Base-by-base conservation (phyloP, 768 basidiomycete species). In the Chalciporus pseudorubinellus region DNA sequence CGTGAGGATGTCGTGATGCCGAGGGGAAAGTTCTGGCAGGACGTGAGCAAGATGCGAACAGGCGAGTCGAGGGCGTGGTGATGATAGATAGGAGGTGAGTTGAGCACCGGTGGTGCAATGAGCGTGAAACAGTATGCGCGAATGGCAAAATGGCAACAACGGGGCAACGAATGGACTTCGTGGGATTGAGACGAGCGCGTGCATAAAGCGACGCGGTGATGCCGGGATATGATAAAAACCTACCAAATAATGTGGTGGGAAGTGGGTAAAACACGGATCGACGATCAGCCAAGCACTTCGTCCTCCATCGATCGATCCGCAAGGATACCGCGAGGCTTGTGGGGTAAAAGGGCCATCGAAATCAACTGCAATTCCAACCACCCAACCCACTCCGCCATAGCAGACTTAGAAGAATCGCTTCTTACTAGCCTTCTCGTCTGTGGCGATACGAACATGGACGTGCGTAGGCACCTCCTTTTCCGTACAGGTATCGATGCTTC, bases 401-500 rank as follows among this genome's bases (percentile, higher is more conserved):
- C 13, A 5, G 22, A 12, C 16, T 68, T 55, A 89, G 64, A 92
- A 92, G 70, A 93, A 89, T 60, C 81, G 78, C 66, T 80, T 79
- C 74, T 87, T 92, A 55, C 71, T 69, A 67, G 80, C 66, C 72
- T 83, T 92, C 68, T 91, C 91, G 51, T 91, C 87, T 34, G 80
- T 74, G 39, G 76, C 67, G 44, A 91, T 83, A 73, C 85, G 87
- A 65, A 87, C 81, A 69, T 94, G 92, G 44, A 72, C 64, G 69
- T 94, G 92, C 22, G 68, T 69, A 29, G 80, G 77, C 14, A 54
- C 52, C 8, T 68, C 67, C n/a, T 74, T 77, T 46, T 42, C 61
- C 20, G 87, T 84, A 66, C 93, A 95, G 19, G 84, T 72, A 39
- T 71, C 75, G 59, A 98, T 83, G 53, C 68, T 73, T 74, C 80